Percentiles rank a stretch among this genome's conserved stretches.
phyloP scores from a whole-genome alignment of 176 grass and related monocot species.

The Bothriochloa decipiens region DNA sequence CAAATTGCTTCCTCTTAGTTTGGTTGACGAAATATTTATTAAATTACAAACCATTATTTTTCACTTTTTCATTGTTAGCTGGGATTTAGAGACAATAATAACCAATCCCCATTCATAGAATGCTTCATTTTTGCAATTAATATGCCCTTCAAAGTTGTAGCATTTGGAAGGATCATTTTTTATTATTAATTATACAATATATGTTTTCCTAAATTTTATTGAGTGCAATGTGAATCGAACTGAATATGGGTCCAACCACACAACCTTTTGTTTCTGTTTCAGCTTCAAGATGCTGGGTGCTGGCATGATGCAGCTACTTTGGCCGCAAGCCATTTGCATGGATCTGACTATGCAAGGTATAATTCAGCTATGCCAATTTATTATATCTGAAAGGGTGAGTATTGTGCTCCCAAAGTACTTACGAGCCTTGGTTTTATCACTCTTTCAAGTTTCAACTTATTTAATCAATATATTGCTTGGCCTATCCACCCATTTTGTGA shows the following conservation, averaged over 20 bases:
- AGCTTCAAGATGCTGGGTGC: slow-evolving; percentile 99
- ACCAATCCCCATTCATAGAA: slow-evolving; percentile 11
- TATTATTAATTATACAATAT: not conserved
- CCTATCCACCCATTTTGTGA: not conserved
- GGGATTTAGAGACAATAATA: slow-evolving; percentile 18
- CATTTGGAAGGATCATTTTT: not conserved
- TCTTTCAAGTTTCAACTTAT: not conserved
- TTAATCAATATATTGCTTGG: not conserved
- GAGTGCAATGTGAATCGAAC: slow-evolving; percentile 1
- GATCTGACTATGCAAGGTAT: slow-evolving; percentile 97
- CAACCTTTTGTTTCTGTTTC: slow-evolving; percentile 44
- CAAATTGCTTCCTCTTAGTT: not conserved
- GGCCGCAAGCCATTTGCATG: slow-evolving; percentile 92
- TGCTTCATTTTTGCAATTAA: not conserved
- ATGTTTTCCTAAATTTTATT: slow-evolving; percentile 24
- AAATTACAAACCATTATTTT: not conserved
- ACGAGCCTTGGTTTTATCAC: not conserved
- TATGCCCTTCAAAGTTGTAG: slow-evolving; percentile 16
- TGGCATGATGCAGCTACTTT: slow-evolving; percentile 97
- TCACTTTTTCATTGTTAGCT: not conserved
- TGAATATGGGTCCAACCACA: not conserved
- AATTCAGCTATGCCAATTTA: slow-evolving; percentile 11
- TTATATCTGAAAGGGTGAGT: slow-evolving; percentile 2
- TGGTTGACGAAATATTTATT: not conserved
- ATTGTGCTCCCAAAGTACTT: slow-evolving; percentile 21